Percentiles rank a stretch among this genome's conserved stretches.
phyloP scores from a whole-genome alignment of 2,329 filamentous ascomycete species.

The Ascochyta lentis region DNA sequence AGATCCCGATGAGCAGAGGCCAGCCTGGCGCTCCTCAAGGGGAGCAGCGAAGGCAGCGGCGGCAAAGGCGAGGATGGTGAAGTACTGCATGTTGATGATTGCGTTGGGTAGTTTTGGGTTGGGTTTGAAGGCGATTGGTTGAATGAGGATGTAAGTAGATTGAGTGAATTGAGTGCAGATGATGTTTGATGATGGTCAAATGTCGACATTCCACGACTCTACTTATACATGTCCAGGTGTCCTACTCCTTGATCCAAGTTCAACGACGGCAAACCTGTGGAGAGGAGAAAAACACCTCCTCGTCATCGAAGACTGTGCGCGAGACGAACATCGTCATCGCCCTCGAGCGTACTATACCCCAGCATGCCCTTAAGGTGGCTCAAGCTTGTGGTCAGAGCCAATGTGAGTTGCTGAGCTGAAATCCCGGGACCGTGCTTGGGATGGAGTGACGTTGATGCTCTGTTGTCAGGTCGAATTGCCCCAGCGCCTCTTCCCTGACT shows the following conservation, averaged over 20 bases:
- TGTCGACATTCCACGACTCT: constrained; percentile 25
- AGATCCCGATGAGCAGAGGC: constrained; percentile 46
- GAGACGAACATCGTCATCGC: constrained; percentile 4
- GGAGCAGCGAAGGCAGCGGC: constrained; percentile 41
- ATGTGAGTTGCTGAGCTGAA: not conserved
- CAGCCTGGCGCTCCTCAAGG: constrained; percentile 41
- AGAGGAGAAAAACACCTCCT: constrained; percentile 14
- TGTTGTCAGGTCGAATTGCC: constrained; percentile 36
- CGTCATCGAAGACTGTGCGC: constrained; percentile 12
- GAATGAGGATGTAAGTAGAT: constrained; percentile 20
- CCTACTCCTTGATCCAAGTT: constrained; percentile 1
- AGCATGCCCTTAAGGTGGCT: constrained; percentile 10
- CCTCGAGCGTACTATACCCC: constrained; percentile 8
- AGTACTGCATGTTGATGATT: constrained; percentile 44
- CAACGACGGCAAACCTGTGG: not conserved
- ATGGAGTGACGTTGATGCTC: constrained; percentile 38
- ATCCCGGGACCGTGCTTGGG: constrained; percentile 11
- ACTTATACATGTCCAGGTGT: constrained; percentile 40
- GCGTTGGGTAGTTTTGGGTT: constrained; percentile 5
- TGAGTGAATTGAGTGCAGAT: constrained; percentile 27
- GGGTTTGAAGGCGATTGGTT: constrained; percentile 16
- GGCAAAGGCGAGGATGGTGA: constrained; percentile 42
- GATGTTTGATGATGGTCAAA: constrained; percentile 34
- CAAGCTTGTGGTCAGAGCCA: constrained; percentile 1
- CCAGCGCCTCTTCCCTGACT: constrained; percentile 23